Percentiles rank a stretch among this genome's conserved stretches.
Conservation (phyloP, 495 filamentous ascomycete species). For the Penicillium argentinense region DNA sequence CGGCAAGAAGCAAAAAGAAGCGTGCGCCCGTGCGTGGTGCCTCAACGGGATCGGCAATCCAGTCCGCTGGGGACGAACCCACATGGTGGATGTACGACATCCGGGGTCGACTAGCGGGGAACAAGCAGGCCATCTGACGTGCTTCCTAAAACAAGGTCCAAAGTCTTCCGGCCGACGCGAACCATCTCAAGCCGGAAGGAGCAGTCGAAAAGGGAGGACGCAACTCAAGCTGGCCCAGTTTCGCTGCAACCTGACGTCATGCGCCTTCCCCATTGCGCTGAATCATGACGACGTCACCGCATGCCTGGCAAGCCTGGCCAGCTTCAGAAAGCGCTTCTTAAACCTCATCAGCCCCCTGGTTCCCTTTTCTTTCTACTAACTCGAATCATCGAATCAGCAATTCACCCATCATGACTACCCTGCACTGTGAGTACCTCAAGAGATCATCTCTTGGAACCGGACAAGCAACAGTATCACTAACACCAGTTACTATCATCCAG, state of each 20-base stretch:
- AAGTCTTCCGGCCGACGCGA: no score
- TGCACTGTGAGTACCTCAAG: constrained; percentile 59
- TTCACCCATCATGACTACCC: constrained; percentile 54
- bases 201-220: no score
- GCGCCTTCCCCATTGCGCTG: constrained; percentile 20
- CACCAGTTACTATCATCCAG: constrained; percentile 41
- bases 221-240: not conserved
- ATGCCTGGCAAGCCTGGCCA: not conserved
- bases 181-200: no score
- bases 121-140: no score
- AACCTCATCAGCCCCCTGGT: not conserved
- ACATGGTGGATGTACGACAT: not conserved
- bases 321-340: not conserved
- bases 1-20: constrained; percentile 9
- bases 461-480: not conserved
- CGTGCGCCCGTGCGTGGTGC: constrained; percentile 13
- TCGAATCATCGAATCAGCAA: not conserved
- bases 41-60: not conserved
- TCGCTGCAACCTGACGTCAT: constrained; percentile 25
- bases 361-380: not conserved
- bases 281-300: constrained; percentile 49
- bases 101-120: not conserved
- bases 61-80: not conserved
- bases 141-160: not conserved
- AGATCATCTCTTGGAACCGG: not conserved